Evolutionary conservation across 2,329 filamentous ascomycete species (phyloP).

Genomic region (Pseudogymnoascus sp.): DNA sequence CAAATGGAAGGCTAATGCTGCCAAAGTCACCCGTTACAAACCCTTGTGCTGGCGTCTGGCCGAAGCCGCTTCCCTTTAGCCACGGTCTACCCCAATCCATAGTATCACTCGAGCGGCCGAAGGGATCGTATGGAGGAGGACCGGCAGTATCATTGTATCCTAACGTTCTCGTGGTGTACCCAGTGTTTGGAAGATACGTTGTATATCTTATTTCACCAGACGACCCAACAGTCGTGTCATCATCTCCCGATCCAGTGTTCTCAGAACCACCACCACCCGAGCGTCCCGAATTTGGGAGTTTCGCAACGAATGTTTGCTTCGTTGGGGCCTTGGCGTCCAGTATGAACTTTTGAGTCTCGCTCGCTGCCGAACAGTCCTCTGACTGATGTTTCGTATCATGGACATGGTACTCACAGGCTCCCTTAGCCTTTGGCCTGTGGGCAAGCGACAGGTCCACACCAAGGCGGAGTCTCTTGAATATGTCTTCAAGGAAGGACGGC

Average conservation of each 20-base stretch:
- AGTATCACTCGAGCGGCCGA: background rate
- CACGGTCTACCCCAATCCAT: background rate
- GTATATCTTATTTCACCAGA: background rate
- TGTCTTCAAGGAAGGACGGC: constrained; percentile 2
- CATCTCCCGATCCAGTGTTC: background rate
- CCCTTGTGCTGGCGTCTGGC: background rate
- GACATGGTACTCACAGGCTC: background rate
- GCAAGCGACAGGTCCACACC: background rate
- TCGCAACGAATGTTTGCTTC: background rate
- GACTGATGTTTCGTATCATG: background rate
- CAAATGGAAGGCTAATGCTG: background rate
- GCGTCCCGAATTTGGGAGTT: background rate
- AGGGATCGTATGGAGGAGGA: background rate
- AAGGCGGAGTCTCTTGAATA: constrained; percentile 5
- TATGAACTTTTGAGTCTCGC: background rate
- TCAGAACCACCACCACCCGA: background rate
- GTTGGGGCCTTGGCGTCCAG: background rate
- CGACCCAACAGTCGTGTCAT: background rate
- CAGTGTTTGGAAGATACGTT: background rate
- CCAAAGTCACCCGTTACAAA: background rate
- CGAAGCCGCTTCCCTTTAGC: background rate
- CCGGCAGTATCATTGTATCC: background rate
- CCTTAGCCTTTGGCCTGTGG: background rate
- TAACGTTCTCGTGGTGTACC: background rate
- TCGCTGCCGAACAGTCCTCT: background rate